A percentile compares a stretch with the other conserved stretches of the same genome.
These are phyloP conservation scores for Aegilops longissima DNA, from an alignment of 176 grass and related monocot genomes.

Conservation along the genomic window DNA sequence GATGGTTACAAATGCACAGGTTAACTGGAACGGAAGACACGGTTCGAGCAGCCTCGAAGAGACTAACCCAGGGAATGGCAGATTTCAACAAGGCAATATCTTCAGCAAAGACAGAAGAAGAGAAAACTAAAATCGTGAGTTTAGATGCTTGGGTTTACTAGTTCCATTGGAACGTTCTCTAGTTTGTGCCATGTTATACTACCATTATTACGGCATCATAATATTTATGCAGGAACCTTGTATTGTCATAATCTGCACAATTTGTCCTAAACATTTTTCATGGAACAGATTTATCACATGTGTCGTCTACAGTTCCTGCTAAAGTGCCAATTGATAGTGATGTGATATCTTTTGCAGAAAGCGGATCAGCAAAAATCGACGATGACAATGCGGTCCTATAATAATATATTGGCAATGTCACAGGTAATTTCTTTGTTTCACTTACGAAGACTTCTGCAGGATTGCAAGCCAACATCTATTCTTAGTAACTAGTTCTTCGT, in stretches of 20 bases:
- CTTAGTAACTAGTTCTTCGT: background rate
- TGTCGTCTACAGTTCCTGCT: background rate
- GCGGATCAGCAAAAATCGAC: slow-evolving; percentile 74
- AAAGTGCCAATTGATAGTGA: slow-evolving; percentile 7
- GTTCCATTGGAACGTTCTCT: slow-evolving; percentile 1
- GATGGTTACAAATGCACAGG: slow-evolving; percentile 49
- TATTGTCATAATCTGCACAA: slow-evolving; percentile 9
- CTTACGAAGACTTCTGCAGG: background rate
- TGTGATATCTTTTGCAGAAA: slow-evolving; percentile 66
- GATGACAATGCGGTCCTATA: slow-evolving; percentile 67
- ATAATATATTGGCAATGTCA: slow-evolving; percentile 91
- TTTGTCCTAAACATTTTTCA: slow-evolving; percentile 9
- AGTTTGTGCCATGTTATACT: slow-evolving; percentile 6
- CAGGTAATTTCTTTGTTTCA: slow-evolving; percentile 53
- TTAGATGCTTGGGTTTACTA: slow-evolving; percentile 2
- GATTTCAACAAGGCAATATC: slow-evolving; percentile 83
- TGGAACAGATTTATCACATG: background rate
- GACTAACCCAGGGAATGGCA: slow-evolving; percentile 81
- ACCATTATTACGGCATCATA: background rate
- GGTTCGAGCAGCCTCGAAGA: slow-evolving; percentile 70
- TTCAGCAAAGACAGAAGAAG: slow-evolving; percentile 84
- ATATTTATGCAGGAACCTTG: slow-evolving; percentile 12
- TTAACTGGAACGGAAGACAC: slow-evolving; percentile 83
- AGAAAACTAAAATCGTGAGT: slow-evolving; percentile 83
- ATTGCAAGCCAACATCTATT: background rate